Percentiles rank a stretch among this genome's conserved stretches.
phyloP scores from a whole-genome alignment of 148 eudicot species.

The Bassia scoparia region DNA sequence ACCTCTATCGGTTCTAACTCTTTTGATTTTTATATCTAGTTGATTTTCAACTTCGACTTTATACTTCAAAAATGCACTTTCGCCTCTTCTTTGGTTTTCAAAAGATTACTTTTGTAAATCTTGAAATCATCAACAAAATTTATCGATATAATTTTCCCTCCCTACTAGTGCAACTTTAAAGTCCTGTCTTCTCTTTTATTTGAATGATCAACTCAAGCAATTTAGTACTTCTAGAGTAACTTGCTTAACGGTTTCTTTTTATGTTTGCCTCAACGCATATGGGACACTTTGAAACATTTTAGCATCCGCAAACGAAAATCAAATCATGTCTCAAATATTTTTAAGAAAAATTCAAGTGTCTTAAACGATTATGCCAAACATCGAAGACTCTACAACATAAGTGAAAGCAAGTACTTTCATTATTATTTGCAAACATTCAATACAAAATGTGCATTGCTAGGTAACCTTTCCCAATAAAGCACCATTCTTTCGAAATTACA shows the following conservation, averaged over 20 bases:
- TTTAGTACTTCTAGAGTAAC: neutral
- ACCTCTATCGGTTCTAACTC: slow-evolving; percentile 9
- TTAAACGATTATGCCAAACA: too few relatives aligned
- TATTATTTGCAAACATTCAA: neutral
- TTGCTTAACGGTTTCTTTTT: neutral
- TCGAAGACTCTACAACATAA: neutral
- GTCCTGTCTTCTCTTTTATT: neutral
- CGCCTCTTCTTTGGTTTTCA: neutral
- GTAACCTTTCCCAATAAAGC: neutral
- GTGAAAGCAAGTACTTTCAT: neutral
- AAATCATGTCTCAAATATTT: neutral
- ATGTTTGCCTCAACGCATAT: neutral
- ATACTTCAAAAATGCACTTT: too few relatives aligned
- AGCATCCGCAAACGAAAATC: neutral
- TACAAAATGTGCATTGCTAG: neutral
- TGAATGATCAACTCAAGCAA: neutral
- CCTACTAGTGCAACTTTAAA: neutral
- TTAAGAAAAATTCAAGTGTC: neutral
- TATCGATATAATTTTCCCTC: neutral
- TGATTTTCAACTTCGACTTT: slow-evolving; percentile 3
- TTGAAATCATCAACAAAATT: neutral
- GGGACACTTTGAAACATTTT: neutral
- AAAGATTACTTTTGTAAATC: neutral
- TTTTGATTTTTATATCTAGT: neutral
- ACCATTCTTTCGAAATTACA: neutral